Evolutionary conservation across 2,329 filamentous ascomycete species (phyloP).

Genomic region (Diaporthe aspalathi): DNA sequence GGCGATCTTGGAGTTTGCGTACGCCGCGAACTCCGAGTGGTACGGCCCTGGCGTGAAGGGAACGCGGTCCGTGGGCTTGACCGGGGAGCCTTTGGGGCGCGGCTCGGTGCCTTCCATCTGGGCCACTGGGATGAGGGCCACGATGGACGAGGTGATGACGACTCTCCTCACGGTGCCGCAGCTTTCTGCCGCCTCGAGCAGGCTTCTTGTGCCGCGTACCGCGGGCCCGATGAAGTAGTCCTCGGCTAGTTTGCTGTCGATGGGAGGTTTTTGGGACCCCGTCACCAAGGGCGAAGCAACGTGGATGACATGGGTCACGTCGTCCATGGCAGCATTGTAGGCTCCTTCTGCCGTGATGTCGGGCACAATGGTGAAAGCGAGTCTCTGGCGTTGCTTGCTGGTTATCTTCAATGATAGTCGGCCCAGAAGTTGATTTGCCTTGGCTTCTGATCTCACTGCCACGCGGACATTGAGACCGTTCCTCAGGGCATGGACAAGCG

Average conservation of each 20-base stretch:
- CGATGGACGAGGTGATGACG: constrained; percentile 48
- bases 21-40: constrained; percentile 48
- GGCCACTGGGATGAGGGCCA: constrained; percentile 40
- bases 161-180: constrained; percentile 38
- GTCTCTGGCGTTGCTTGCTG: constrained; percentile 14
- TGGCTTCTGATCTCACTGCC: constrained; percentile 39
- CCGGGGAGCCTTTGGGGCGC: constrained; percentile 18
- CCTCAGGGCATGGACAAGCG: constrained; percentile 38
- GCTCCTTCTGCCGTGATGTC: constrained; percentile 39
- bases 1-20: constrained; percentile 51
- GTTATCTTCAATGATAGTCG: constrained; percentile 7
- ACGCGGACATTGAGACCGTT: constrained; percentile 38
- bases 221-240: constrained; percentile 40
- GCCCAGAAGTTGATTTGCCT: constrained; percentile 19
- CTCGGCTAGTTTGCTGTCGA: constrained; percentile 20
- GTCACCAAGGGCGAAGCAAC: constrained; percentile 40
- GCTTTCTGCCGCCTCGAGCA: constrained; percentile 39
- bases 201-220: constrained; percentile 38
- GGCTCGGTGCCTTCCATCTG: constrained; percentile 40
- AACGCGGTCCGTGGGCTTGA: constrained; percentile 37
- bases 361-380: constrained; percentile 36
- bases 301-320: constrained; percentile 40
- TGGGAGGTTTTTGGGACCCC: constrained; percentile 26
- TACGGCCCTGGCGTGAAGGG: constrained; percentile 44
- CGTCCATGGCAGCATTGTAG: constrained; percentile 37